These are phyloP conservation scores for Hygrocybe coccinea DNA, from an alignment of 768 basidiomycete species.

Conservation along the genomic window DNA sequence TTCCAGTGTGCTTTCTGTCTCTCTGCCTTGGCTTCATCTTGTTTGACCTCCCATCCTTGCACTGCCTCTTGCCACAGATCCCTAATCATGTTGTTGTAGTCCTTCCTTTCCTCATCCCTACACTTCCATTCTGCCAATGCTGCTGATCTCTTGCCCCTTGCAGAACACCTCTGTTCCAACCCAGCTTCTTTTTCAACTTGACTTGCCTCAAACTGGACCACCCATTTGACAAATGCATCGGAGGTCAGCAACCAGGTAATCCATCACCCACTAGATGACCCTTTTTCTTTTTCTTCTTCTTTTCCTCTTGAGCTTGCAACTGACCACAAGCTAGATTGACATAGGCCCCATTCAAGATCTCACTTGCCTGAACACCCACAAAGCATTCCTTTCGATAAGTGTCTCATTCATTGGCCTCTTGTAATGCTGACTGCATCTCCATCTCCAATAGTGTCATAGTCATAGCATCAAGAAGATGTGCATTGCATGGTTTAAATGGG, in stretches of 20 bases:
- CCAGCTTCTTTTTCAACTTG: conserved; percentile 9
- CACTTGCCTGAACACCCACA: conserved; percentile 17
- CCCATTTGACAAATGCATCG: conserved; percentile 18
- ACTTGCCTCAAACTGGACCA: neutral
- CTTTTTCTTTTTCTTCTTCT: conserved; percentile 15
- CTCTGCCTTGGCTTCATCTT: neutral
- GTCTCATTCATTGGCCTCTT: neutral
- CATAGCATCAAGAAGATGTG: too few species aligned
- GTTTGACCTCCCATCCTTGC: neutral
- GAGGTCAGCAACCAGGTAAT: conserved; percentile 19
- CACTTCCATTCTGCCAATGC: conserved; percentile 18
- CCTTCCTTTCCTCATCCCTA: conserved; percentile 14
- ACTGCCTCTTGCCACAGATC: neutral
- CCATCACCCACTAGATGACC: conserved; percentile 21
- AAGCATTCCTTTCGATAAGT: conserved; percentile 1
- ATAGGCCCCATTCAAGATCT: conserved; percentile 24
- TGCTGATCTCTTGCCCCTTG: conserved; percentile 7
- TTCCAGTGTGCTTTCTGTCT: neutral
- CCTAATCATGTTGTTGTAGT: conserved; percentile 4
- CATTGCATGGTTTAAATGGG: too few species aligned
- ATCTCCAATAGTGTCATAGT: conserved; percentile 2
- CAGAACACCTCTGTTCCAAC: conserved; percentile 10
- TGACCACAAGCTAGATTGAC: conserved; percentile 13
- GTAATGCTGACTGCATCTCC: neutral
- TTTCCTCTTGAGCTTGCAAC: conserved; percentile 20